These are phyloP conservation scores for Candida ipomoeae DNA, from an alignment of 805 yeast genomes.

Conservation along the genomic window DNA sequence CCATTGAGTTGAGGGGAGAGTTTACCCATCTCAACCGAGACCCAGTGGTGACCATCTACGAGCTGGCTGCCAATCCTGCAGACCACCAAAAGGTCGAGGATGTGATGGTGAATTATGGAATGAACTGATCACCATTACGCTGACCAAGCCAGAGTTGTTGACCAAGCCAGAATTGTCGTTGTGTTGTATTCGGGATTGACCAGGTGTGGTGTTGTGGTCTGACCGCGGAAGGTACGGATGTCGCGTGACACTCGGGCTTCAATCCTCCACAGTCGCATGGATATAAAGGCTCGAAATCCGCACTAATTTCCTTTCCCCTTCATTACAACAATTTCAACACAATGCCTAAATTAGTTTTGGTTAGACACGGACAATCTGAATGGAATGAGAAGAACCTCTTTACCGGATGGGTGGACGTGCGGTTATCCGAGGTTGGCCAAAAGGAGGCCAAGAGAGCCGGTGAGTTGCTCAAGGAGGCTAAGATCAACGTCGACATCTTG, in stretches of 20 bases:
- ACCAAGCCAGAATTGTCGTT: not conserved
- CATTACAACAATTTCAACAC: conserved; percentile 6
- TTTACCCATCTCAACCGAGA: conserved; percentile 52
- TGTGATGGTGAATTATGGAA: conserved; percentile 2
- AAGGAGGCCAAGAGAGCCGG: conserved; percentile 94
- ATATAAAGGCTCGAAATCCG: conserved; percentile 3
- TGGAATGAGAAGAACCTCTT: conserved; percentile 97
- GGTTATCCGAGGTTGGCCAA: conserved; percentile 76
- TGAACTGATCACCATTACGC: not conserved
- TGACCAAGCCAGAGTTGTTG: not conserved
- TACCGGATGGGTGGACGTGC: conserved; percentile 98
- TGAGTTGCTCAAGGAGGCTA: conserved; percentile 81
- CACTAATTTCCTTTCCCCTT: not conserved
- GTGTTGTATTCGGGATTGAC: no score
- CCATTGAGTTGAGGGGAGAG: conserved; percentile 79
- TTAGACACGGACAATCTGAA: conserved; percentile 99
- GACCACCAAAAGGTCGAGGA: conserved; percentile 56
- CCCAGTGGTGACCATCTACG: conserved; percentile 77
- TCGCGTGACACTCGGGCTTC: conserved; percentile 16
- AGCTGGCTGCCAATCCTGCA: conserved; percentile 87
- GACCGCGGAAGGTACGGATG: conserved; percentile 4
- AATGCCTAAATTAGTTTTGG: conserved; percentile 72
- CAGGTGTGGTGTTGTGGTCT: conserved; percentile 5
- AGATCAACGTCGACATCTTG: conserved; percentile 78
- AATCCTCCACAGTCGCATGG: conserved; percentile 15